A percentile compares a stretch with the other conserved stretches of the same genome.
These are phyloP conservation scores for Euphorbia schlechtendalii DNA, from an alignment of 441 rosid species.

Conservation along the genomic window DNA sequence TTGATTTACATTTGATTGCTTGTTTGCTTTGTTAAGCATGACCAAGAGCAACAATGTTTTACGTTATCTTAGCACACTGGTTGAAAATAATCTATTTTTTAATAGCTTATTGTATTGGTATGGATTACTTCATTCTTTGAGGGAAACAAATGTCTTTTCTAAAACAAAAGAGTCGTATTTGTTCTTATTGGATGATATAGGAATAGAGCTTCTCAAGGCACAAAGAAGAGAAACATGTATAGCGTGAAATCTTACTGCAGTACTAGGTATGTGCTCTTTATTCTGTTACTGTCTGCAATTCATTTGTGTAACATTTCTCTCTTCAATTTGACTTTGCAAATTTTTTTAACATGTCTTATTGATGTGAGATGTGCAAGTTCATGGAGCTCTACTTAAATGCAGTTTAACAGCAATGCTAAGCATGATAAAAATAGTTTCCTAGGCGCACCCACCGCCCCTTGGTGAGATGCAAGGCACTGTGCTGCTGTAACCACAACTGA, in stretches of 20 bases:
- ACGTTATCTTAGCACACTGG: not conserved
- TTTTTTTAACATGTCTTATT: not conserved
- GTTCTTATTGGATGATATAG: slow-evolving; percentile 29
- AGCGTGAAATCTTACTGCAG: slow-evolving; percentile 35
- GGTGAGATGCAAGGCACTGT: no score
- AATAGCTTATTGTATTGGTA: not conserved
- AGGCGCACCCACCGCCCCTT: no score
- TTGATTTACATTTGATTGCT: not conserved
- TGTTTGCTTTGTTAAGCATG: not conserved
- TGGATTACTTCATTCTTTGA: not conserved
- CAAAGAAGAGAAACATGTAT: slow-evolving; percentile 32
- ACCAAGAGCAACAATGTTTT: not conserved
- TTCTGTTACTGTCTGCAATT: no score
- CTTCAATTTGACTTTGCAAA: not conserved
- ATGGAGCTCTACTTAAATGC: not conserved
- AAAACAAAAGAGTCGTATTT: slow-evolving; percentile 12
- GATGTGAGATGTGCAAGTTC: not conserved
- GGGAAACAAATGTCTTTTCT: not conserved
- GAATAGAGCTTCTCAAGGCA: slow-evolving; percentile 32
- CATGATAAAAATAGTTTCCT: not conserved
- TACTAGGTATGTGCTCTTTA: slow-evolving; percentile 40
- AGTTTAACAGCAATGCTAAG: not conserved
- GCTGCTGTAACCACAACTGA: no score
- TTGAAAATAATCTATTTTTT: not conserved
- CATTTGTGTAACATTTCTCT: not conserved